These are phyloP conservation scores for Yamadazyma diospyri DNA, from an alignment of 1,139 yeast genomes.

Conservation along the genomic window DNA sequence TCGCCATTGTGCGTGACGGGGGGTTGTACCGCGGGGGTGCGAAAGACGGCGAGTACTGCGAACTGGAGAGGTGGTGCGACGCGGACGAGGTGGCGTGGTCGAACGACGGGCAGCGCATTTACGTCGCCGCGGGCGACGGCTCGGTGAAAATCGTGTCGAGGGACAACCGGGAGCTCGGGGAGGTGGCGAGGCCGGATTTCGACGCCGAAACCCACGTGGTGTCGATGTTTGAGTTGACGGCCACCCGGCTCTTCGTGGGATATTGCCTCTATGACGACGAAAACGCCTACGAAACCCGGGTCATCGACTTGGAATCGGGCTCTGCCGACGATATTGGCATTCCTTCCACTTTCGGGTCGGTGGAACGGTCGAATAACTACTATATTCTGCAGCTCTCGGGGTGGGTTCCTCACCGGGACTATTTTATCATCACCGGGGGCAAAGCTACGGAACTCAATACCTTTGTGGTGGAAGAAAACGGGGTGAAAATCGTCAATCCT, in stretches of 20 bases:
- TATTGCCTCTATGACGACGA: conserved; percentile 15
- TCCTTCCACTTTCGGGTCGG: conserved; percentile 58
- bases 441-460: conserved; percentile 58
- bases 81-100: conserved; percentile 6
- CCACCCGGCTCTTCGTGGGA: conserved; percentile 9
- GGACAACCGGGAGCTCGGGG: not conserved
- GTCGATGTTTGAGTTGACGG: conserved; percentile 4
- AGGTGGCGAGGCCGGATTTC: not conserved
- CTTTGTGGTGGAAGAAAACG: conserved; percentile 25
- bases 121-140: conserved; percentile 3
- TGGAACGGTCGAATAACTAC: conserved; percentile 46
- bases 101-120: conserved; percentile 5
- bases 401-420: conserved; percentile 37
- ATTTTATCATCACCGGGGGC: conserved; percentile 51
- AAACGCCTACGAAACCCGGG: conserved; percentile 8
- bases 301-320: conserved; percentile 5
- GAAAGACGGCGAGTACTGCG: not conserved
- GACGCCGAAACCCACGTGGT: conserved; percentile 5
- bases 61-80: not conserved
- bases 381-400: conserved; percentile 40
- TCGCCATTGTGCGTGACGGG: conserved; percentile 3
- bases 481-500: conserved; percentile 29
- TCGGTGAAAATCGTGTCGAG: conserved; percentile 2
- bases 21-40: not conserved
- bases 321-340: conserved; percentile 38